Conservation (phyloP, 1,284 basidiomycete species). For the Cryptococcus jaspeensis region DNA sequence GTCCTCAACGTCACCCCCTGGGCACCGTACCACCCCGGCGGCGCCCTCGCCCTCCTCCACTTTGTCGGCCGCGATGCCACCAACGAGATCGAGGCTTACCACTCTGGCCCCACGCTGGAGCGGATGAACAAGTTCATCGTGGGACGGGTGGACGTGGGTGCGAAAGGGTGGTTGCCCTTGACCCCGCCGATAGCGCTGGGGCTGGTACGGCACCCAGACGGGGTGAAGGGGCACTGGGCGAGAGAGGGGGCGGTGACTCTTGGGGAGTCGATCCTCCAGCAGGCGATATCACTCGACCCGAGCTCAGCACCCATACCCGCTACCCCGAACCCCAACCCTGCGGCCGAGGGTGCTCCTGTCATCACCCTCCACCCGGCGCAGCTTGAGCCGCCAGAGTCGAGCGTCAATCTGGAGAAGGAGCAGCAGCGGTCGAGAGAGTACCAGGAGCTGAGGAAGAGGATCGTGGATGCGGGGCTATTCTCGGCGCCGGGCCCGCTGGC, state of each 20-base stretch:
- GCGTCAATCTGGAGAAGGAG: slow-evolving; percentile 62
- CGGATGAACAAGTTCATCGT: slow-evolving; percentile 71
- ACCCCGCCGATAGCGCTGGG: slow-evolving; percentile 87
- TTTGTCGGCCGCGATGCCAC: slow-evolving; percentile 93
- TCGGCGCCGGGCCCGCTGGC: slow-evolving; percentile 68
- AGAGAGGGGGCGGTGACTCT: slow-evolving; percentile 42
- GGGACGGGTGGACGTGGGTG: slow-evolving; percentile 62
- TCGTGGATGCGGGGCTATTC: slow-evolving; percentile 82
- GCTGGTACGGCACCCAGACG: slow-evolving; percentile 60
- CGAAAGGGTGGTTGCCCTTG: slow-evolving; percentile 68
- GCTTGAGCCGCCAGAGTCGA: slow-evolving; percentile 55
- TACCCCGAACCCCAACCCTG: slow-evolving; percentile 5
- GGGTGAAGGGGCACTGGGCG: slow-evolving; percentile 43
- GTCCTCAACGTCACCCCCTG: slow-evolving; percentile 81
- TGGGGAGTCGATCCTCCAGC: slow-evolving; percentile 14
- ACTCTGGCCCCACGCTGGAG: slow-evolving; percentile 65
- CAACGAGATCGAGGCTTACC: slow-evolving; percentile 93
- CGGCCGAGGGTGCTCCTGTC: slow-evolving; percentile 3
- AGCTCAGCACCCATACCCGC: slow-evolving; percentile 8
- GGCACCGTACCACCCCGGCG: slow-evolving; percentile 86
- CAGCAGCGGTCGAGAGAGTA: slow-evolving; percentile 74
- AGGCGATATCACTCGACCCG: slow-evolving; percentile 12
- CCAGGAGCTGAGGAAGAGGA: slow-evolving; percentile 70
- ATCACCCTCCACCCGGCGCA: slow-evolving; percentile 29
- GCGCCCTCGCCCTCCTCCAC: slow-evolving; percentile 84